Evolutionary conservation across 2,329 filamentous ascomycete species (phyloP).

Genomic region (Raffaelea deltoideospora): DNA sequence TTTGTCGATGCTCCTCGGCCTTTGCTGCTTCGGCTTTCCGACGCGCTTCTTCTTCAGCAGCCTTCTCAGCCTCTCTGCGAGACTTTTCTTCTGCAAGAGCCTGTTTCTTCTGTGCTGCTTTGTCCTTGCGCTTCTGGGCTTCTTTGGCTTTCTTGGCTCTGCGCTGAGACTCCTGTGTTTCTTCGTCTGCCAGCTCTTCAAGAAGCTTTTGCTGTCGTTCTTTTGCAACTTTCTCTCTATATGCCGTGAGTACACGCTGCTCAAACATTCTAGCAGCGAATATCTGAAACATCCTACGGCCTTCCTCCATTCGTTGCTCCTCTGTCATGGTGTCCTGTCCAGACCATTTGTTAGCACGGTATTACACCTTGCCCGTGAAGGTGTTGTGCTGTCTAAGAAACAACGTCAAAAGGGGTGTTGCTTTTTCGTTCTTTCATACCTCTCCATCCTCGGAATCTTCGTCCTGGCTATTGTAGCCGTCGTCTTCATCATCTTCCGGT

Average conservation of each 20-base stretch:
- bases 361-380: neutral
- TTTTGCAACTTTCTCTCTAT: constrained; percentile 88
- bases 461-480: constrained; percentile 48
- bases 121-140: constrained; percentile 90
- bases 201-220: constrained; percentile 84
- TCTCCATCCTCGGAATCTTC: constrained; percentile 70
- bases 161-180: constrained; percentile 56
- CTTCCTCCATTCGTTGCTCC: constrained; percentile 98
- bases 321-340: constrained; percentile 92
- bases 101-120: constrained; percentile 77
- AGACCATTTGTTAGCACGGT: constrained; percentile 1
- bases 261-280: constrained; percentile 99
- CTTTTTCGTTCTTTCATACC: constrained; percentile 22
- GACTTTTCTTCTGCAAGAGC: constrained; percentile 84
- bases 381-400: neutral
- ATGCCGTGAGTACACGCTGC: constrained; percentile 90
- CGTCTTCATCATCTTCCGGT: constrained; percentile 35
- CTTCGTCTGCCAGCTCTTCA: constrained; percentile 81
- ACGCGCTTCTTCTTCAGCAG: constrained; percentile 66
- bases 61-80: constrained; percentile 74
- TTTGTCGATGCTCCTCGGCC: constrained; percentile 65
- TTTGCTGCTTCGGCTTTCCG: no score
- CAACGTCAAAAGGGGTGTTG: no score
- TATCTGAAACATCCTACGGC: constrained; percentile 96
- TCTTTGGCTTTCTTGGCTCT: constrained; percentile 90